phyloP scores from a whole-genome alignment of 2,329 filamentous ascomycete species.

The Scytalidium lignicola region DNA sequence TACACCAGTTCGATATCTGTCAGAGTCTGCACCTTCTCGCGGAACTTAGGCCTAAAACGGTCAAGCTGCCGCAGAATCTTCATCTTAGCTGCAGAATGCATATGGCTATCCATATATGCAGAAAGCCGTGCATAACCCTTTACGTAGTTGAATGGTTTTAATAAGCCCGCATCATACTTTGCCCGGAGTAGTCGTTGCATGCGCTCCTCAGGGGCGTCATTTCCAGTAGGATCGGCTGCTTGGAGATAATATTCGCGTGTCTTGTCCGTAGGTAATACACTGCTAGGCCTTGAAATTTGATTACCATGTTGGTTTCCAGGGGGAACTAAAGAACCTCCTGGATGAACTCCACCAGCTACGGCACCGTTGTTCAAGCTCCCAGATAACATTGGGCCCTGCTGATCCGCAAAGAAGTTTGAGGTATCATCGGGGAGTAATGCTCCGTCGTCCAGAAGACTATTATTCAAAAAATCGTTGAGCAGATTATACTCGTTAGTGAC shows the following conservation, averaged over 20 bases:
- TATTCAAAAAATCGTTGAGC: constrained; percentile 93
- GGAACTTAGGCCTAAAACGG: constrained; percentile 89
- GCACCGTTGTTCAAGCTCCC: constrained; percentile 41
- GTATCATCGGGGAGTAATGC: constrained; percentile 65
- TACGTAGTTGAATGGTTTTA: constrained; percentile 98
- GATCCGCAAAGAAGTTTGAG: constrained; percentile 56
- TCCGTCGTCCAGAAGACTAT: constrained; percentile 80
- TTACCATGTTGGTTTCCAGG: constrained; percentile 40
- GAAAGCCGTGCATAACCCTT: constrained; percentile 89
- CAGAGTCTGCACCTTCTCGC: constrained; percentile 86
- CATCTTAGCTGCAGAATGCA: constrained; percentile 75
- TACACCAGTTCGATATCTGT: constrained; percentile 92
- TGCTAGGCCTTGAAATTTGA: constrained; percentile 55
- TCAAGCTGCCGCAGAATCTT: constrained; percentile 90
- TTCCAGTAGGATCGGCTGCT: constrained; percentile 86
- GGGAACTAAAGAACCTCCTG: constrained; percentile 18
- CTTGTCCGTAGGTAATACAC: constrained; percentile 52
- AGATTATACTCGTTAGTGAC: constrained; percentile 96
- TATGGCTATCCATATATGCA: constrained; percentile 85
- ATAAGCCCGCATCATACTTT: constrained; percentile 90
- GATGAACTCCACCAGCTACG: constrained; percentile 26
- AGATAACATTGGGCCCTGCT: constrained; percentile 40
- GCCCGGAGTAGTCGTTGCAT: constrained; percentile 93
- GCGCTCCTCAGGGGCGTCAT: constrained; percentile 82
- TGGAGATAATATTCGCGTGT: constrained; percentile 93